These are phyloP conservation scores for Blastobotrys aristatus DNA, from an alignment of 1,139 yeast species.

Conservation along the genomic window DNA sequence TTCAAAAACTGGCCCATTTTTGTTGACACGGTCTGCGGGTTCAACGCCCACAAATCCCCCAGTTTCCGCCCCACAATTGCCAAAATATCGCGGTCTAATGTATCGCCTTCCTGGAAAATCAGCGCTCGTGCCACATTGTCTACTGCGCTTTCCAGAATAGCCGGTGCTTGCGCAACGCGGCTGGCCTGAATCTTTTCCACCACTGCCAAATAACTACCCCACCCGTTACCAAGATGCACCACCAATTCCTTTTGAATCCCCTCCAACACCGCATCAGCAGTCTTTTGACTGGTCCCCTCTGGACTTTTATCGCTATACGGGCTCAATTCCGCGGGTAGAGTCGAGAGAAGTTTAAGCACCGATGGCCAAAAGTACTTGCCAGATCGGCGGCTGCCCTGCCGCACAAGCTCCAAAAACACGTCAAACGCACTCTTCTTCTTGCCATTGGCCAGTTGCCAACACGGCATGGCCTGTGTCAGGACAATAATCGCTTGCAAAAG, in stretches of 20 bases:
- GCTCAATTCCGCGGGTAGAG: conserved; percentile 21
- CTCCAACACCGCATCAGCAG: conserved; percentile 25
- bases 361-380: conserved; percentile 29
- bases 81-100: conserved; percentile 16
- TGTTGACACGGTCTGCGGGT: conserved; percentile 1
- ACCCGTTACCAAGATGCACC: conserved; percentile 20
- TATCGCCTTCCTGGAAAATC: conserved; percentile 17
- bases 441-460: conserved; percentile 26
- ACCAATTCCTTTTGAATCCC: conserved; percentile 28
- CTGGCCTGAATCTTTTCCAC: conserved; percentile 20
- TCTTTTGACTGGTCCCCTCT: conserved; percentile 18
- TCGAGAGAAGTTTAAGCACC: conserved; percentile 23
- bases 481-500: conserved; percentile 28
- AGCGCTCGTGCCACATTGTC: conserved; percentile 13
- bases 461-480: conserved; percentile 26
- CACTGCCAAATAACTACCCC: conserved; percentile 26
- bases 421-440: conserved; percentile 20
- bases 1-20: conserved; percentile 10
- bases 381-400: conserved; percentile 26
- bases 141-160: conserved; percentile 13
- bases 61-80: conserved; percentile 23
- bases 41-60: conserved; percentile 16
- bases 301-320: conserved; percentile 20
- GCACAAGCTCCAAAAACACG: conserved; percentile 19
- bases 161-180: conserved; percentile 10